Conservation (phyloP, 148 eudicot genomes). For the Linanthus parryae region DNA sequence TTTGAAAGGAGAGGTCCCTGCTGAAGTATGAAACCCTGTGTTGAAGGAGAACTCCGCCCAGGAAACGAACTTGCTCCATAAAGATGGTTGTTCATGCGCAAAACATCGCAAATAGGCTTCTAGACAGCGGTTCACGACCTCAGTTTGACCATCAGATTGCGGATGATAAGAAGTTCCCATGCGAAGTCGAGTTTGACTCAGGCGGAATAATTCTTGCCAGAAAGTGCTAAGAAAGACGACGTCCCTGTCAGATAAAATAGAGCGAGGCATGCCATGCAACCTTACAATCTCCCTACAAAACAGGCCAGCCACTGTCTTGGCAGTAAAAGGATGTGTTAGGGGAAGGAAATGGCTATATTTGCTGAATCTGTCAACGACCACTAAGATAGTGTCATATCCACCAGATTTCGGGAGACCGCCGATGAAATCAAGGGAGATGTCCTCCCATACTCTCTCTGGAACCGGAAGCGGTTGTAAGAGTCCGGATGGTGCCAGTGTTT, state of each 20-base stretch:
- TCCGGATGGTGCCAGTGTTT: too few relatives aligned
- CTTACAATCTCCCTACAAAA: not conserved
- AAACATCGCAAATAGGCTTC: too few relatives aligned
- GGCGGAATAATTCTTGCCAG: not conserved
- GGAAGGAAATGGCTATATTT: not conserved
- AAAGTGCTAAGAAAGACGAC: not conserved
- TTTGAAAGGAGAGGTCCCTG: slow-evolving; percentile 1
- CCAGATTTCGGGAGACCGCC: not conserved
- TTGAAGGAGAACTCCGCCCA: slow-evolving; percentile 9
- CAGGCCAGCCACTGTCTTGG: not conserved
- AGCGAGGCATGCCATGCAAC: not conserved
- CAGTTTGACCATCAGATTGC: slow-evolving; percentile 5
- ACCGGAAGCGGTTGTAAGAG: not conserved
- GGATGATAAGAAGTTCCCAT: slow-evolving; percentile 1
- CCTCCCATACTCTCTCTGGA: not conserved
- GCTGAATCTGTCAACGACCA: not conserved
- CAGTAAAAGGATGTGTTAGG: not conserved
- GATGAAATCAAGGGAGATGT: too few relatives aligned
- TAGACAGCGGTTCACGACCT: not conserved
- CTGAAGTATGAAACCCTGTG: not conserved
- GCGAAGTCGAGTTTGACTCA: not conserved
- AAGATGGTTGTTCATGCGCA: not conserved
- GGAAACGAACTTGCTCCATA: not conserved
- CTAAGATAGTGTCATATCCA: not conserved
- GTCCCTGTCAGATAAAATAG: not conserved